Evolutionary conservation across 1,284 basidiomycete genomes (phyloP).

Genomic region (Sporisorium scitamineum): DNA sequence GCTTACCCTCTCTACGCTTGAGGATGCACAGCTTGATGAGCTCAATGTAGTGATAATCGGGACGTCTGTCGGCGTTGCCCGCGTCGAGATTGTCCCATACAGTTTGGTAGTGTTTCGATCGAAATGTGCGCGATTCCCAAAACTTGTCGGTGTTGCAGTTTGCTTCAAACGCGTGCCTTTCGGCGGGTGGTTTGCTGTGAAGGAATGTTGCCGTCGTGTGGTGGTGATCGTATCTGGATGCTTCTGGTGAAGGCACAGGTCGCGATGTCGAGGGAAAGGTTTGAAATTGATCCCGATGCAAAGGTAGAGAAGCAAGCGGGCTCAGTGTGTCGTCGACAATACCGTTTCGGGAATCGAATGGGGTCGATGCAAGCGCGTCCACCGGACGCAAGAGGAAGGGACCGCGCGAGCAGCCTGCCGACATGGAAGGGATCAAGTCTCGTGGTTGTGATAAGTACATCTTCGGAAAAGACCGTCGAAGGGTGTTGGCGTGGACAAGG

Average conservation of each 20-base stretch:
- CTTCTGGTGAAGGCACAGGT: too few relatives aligned
- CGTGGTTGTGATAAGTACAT: conserved; percentile 35
- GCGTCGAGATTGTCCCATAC: conserved; percentile 31
- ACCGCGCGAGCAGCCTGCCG: conserved; percentile 23
- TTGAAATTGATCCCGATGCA: background rate
- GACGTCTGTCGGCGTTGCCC: conserved; percentile 15
- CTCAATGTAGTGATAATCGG: conserved; percentile 39
- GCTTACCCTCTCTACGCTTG: conserved; percentile 32
- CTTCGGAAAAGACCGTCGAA: background rate
- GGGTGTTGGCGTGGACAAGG: too few relatives aligned
- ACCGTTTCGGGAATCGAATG: background rate
- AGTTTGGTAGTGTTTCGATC: conserved; percentile 30
- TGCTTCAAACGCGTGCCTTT: background rate
- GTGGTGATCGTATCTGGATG: too few relatives aligned
- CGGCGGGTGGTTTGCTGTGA: background rate
- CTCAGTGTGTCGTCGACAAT: background rate
- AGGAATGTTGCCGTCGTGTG: background rate
- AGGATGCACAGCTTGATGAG: conserved; percentile 54
- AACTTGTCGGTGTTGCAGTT: background rate
- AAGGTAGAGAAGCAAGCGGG: background rate
- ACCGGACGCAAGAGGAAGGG: background rate
- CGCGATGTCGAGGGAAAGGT: background rate
- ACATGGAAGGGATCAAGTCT: conserved; percentile 23
- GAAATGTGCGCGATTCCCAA: conserved; percentile 17
- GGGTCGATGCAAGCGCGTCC: background rate